Conservation (phyloP, 2,329 filamentous ascomycete species). For the Tolypocladium sp. region DNA sequence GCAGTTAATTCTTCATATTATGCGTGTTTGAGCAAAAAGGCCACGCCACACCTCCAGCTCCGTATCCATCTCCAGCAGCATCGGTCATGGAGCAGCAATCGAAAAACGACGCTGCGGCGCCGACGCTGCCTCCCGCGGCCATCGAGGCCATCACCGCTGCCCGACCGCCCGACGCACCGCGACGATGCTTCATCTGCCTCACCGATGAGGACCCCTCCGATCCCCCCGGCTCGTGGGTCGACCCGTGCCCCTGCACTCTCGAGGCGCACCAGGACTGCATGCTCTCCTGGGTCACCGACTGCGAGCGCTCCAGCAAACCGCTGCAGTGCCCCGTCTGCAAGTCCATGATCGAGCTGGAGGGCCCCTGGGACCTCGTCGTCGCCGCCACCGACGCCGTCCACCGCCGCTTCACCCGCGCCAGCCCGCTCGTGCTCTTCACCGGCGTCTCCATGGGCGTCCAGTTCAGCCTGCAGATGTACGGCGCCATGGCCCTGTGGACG, state of each 20-base stretch:
- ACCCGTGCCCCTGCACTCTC: conserved; percentile 83
- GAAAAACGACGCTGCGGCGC: background rate
- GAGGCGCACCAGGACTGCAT: conserved; percentile 86
- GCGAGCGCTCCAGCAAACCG: conserved; percentile 58
- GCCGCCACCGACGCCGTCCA: conserved; percentile 53
- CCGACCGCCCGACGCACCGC: conserved; percentile 17
- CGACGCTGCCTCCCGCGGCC: conserved; percentile 7
- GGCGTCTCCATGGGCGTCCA: conserved; percentile 41
- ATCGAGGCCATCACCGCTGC: conserved; percentile 7
- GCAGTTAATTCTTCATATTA: background rate
- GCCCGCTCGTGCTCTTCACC: conserved; percentile 56
- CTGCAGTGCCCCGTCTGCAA: conserved; percentile 89
- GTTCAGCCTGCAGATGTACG: conserved; percentile 45
- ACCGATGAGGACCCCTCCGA: conserved; percentile 42
- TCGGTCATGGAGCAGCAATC: background rate
- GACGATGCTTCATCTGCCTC: conserved; percentile 56
- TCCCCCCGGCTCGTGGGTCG: conserved; percentile 58
- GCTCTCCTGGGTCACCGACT: conserved; percentile 86
- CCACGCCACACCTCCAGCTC: background rate
- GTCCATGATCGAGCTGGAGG: conserved; percentile 63
- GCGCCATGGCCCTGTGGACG: conserved; percentile 36
- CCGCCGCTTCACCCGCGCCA: conserved; percentile 40
- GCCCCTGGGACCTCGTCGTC: conserved; percentile 66
- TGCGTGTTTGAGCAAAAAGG: background rate
- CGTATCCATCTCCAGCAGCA: background rate